Evolutionary conservation across 2,329 filamentous ascomycete species (phyloP).

Genomic region (Microdochium paspali): DNA sequence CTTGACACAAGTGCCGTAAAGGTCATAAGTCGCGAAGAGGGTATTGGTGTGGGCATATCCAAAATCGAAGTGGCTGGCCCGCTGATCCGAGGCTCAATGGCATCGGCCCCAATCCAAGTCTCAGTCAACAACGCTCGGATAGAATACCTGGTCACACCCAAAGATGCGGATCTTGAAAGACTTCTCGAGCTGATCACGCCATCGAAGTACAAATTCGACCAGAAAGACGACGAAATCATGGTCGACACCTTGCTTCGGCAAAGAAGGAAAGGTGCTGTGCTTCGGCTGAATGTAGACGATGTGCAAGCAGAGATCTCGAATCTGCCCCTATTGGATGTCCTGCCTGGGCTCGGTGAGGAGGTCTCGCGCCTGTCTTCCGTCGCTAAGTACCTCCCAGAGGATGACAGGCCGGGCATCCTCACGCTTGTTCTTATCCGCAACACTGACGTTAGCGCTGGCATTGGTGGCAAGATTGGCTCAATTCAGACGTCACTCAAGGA

Average conservation of each 20-base stretch:
- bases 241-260: constrained; percentile 85
- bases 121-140: constrained; percentile 58
- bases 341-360: constrained; percentile 69
- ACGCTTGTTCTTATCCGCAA: constrained; percentile 61
- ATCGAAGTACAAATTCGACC: constrained; percentile 78
- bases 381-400: constrained; percentile 89
- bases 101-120: constrained; percentile 51
- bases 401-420: constrained; percentile 83
- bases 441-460: constrained; percentile 48
- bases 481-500: constrained; percentile 49
- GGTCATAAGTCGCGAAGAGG: constrained; percentile 63
- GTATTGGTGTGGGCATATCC: constrained; percentile 63
- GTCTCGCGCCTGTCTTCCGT: constrained; percentile 76
- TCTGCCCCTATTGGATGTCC: constrained; percentile 53
- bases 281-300: constrained; percentile 59
- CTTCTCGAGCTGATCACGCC: constrained; percentile 82
- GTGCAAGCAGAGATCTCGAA: constrained; percentile 54
- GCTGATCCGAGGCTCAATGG: constrained; percentile 39
- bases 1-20: constrained; percentile 77
- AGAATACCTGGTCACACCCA: constrained; percentile 64
- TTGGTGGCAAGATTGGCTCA: constrained; percentile 61
- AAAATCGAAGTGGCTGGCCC: constrained; percentile 70
- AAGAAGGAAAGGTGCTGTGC: constrained; percentile 73
- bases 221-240: constrained; percentile 86
- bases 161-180: constrained; percentile 70